Conservation (phyloP, 2,329 filamentous ascomycete species). For the Botrytis cinerea region DNA sequence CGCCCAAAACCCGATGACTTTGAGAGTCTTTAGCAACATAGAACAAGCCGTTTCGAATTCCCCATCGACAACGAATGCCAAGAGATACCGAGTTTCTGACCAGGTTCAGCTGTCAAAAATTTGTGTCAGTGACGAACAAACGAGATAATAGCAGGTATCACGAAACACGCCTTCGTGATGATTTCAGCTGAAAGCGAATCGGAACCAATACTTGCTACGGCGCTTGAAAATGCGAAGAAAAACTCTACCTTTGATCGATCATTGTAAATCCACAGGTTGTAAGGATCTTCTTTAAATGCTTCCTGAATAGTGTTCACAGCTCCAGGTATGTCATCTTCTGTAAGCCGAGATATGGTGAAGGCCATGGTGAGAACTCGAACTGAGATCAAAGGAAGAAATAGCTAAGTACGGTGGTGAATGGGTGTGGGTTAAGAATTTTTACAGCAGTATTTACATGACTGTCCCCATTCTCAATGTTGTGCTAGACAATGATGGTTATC, state of each 20-base stretch:
- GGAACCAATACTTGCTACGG: conserved; percentile 1
- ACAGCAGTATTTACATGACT: neutral
- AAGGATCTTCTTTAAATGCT: conserved; percentile 67
- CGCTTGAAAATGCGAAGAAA: conserved; percentile 8
- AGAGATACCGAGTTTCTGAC: conserved; percentile 36
- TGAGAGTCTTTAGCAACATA: conserved; percentile 64
- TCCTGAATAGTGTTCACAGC: conserved; percentile 66
- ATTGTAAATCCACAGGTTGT: conserved; percentile 64
- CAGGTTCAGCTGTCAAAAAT: conserved; percentile 30
- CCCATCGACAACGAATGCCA: conserved; percentile 67
- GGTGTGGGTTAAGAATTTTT: neutral
- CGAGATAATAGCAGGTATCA: neutral
- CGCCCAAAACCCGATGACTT: conserved; percentile 60
- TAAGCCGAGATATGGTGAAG: conserved; percentile 58
- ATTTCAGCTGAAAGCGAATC: neutral
- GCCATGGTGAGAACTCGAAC: conserved; percentile 44
- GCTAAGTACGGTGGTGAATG: neutral
- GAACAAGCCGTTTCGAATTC: conserved; percentile 69
- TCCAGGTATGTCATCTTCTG: conserved; percentile 60
- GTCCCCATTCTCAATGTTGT: neutral
- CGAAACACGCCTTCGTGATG: conserved; percentile 5
- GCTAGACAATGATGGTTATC: neutral
- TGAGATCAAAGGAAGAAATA: neutral
- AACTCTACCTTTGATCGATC: conserved; percentile 52
- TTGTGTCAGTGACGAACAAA: conserved; percentile 11